Evolutionary conservation across 2,329 filamentous ascomycete species (phyloP), one percentile per base, ranked within the genome.

Genomic region (Apiospora pterosperma): DNA sequence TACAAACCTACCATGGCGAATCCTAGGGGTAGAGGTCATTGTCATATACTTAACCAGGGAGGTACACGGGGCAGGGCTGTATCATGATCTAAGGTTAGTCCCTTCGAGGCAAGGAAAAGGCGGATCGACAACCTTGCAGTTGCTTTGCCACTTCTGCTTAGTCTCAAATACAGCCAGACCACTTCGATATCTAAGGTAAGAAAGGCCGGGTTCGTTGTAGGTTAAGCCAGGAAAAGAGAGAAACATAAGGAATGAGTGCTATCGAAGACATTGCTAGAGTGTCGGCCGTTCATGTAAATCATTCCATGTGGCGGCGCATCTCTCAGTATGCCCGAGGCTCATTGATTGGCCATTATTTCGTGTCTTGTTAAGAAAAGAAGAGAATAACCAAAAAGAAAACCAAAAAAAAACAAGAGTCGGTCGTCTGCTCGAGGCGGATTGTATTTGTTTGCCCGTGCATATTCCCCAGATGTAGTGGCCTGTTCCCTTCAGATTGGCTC

Each of bases 401-500:
- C n/a, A 6, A 19, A 34, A 34, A n/a, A n/a, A 34, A 21, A n/a
- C 7, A 55, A 16, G 23, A 48, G 25, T 28, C 23, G 42, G 28
- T 48, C 42, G 12, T 28, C 42, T 48, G 42, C 23, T 28, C 42
- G 21, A 55, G 25, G 28, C 4, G 5, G 0, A 55, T 55, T 31
- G 16, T 16, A 19, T 55, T 55, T 34, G 23, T n/a, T 34, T n/a
- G 16, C 16, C 16, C 19, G 5, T 5, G 38, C 4, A n/a, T 5
- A 41, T n/a, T n/a, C 38, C 38, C 38, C 38, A 41, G 38, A n/a
- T n/a, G n/a, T n/a, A n/a, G 38, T n/a, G 16, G 12, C 12, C 8
- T 39, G 31, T 59, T 59, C 16, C 28, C 28, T 48, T 42, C 69
- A 92, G 67, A 92, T 91, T 12, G 90, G 90, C 79, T 92, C 90